Evolutionary conservation across 768 basidiomycete species (phyloP), one percentile per base, ranked within the genome.

Genomic region (Sarcodon aspratus): DNA sequence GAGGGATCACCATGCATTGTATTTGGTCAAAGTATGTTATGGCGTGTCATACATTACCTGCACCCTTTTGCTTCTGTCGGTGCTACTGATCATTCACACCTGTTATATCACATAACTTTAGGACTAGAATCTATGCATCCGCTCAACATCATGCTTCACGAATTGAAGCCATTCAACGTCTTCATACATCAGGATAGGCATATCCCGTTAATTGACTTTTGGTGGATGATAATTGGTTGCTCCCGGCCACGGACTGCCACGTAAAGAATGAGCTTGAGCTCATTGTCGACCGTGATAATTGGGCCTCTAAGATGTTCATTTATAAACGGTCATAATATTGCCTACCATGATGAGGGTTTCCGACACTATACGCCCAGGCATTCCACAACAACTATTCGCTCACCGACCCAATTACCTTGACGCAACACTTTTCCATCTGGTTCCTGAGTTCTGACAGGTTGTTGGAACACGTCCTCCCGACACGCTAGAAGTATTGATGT

Each of bases 151-250:
- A 33, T 54, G 3, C 53, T 51, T 33, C 53, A 50, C 43, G 53
- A 54, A 47, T 15, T 54, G 47, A 51, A 51, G 37, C 50, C 53
- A 10, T 50, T 37, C 15, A 51, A 54, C 50, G 40, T 54, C 43
- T 45, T 51, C 49, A 37, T 54, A 33, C 36, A 48, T 36, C 43
- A 43, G 6, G 18, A 43, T 6, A 48, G 47, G 47, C 42, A 49
- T 34, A 35, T 51, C 33, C 27, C 33, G 37, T 38, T 54, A 33
- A 48, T 32, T 35, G 53, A 51, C 47, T 27, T 48, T 54, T 33
- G 53, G 53, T 6, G 47, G 50, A 17, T 46, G 50, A 10, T 9
- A 9, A n/a, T 33, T 40, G 47, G 21, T 48, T 38, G 31, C 33
- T 31, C 15, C 35, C 3, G 13, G 15, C 10, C 38, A 40, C n/a